Evolutionary conservation across 805 yeast species (phyloP), one percentile per base, ranked within the genome.

Genomic region (Candida bentonensis): DNA sequence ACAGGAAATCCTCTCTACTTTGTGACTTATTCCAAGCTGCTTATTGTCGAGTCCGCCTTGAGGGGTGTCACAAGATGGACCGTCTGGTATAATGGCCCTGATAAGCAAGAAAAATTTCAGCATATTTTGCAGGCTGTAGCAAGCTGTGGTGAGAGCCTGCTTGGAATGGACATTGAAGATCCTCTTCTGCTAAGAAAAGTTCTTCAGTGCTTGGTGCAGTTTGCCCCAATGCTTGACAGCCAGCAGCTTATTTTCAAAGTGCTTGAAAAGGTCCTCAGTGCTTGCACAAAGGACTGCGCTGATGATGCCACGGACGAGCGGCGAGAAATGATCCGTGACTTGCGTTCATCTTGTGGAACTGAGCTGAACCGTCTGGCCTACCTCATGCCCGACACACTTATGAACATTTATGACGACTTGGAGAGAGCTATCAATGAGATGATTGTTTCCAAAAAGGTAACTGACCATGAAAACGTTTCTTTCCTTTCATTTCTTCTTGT

Each of bases 51-150:
- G 61, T 81, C 95, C 27, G 81, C 94, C 52, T 75, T 92, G 26
- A 74, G 95, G 47, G 98, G 97, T 28, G 80, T 94, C 21, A 79
- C 92, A 11, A 74, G 99, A 57, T 94, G 99, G 98, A 77, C 85
- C 54, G 78, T 86, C 15, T 89, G 96, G 96, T 87, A 85, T 54
- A 76, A 77, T 4, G 71, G 68, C 3, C 71, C 71, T 21, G 71
- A 70, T 39, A 70, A 71, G 45, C 79, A 78, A 42, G 67, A 59
- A 20, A 66, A 76, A 44, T 64, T 77, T 43, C 67, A 66, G 40
- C 70, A 72, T 42, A 65, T 74, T 40, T 87, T 84, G 56, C 72
- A 69, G 15, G 67, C 86, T 42, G 82, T 95, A 42, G 81, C 82
- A 50, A 74, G 79, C 53, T 66, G 69, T 66, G 63, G 67, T 30